Percentiles rank a stretch among this genome's conserved stretches.
These are phyloP conservation scores for Russula foetens DNA, from an alignment of 768 basidiomycete genomes.

Conservation along the genomic window DNA sequence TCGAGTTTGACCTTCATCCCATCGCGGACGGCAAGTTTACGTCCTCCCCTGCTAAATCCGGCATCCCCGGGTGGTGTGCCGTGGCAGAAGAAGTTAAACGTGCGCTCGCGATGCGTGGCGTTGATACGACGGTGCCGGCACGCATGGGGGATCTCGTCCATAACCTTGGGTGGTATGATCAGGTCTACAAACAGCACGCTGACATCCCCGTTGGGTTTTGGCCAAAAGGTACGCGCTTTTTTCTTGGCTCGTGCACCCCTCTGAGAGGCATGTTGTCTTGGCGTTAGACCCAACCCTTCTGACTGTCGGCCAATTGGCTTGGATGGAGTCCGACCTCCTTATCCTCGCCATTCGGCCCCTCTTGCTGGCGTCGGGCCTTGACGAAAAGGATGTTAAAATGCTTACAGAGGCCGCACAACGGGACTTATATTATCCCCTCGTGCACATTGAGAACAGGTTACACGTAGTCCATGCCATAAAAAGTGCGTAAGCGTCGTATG, in stretches of 20 bases:
- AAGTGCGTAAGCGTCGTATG: constrained; percentile 20
- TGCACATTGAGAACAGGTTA: constrained; percentile 41
- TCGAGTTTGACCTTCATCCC: constrained; percentile 53
- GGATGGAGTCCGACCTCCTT: constrained; percentile 65
- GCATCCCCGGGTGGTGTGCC: constrained; percentile 50
- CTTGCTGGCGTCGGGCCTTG: constrained; percentile 44
- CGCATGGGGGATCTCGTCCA: constrained; percentile 44
- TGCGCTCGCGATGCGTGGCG: constrained; percentile 41
- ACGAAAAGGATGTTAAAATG: constrained; percentile 44
- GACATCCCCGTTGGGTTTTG: constrained; percentile 63
- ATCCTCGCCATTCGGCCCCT: constrained; percentile 56
- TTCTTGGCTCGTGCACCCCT: constrained; percentile 8
- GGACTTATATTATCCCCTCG: constrained; percentile 54
- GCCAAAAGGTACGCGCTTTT: constrained; percentile 42
- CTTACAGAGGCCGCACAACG: constrained; percentile 56
- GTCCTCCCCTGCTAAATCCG: constrained; percentile 25
- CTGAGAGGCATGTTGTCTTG: not conserved
- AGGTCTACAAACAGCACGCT: constrained; percentile 45
- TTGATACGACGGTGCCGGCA: constrained; percentile 52
- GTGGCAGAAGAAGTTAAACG: constrained; percentile 56
- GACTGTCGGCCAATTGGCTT: constrained; percentile 61
- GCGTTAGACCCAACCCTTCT: constrained; percentile 45
- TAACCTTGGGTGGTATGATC: constrained; percentile 45
- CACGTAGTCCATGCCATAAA: constrained; percentile 52
- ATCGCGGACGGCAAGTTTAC: constrained; percentile 38